A percentile compares a stretch with the other conserved stretches of the same genome.
Evolutionary conservation across 169 alveolate species (phyloP).

Genomic region (Fabrea salina): DNA sequence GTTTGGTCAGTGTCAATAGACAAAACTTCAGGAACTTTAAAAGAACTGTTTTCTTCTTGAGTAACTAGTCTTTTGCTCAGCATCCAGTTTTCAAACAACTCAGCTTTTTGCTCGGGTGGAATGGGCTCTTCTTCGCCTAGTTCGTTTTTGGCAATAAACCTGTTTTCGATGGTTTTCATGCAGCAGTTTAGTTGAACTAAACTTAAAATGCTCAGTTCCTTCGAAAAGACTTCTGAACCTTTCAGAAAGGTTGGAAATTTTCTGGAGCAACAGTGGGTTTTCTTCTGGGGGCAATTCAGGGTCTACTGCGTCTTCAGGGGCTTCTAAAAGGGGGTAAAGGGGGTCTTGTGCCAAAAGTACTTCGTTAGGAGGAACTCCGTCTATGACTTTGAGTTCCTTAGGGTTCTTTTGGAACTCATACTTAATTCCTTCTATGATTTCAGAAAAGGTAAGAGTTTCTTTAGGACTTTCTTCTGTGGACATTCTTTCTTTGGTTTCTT

Average conservation of each 20-base stretch:
- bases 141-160: background rate
- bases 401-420: background rate
- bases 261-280: background rate
- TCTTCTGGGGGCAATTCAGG: constrained; percentile 8
- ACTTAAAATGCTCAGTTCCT: background rate
- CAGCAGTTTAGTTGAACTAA: background rate
- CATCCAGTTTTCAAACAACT: constrained; percentile 22
- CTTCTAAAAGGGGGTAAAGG: constrained; percentile 4
- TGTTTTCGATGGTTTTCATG: background rate
- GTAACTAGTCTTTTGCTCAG: background rate
- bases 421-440: background rate
- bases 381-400: background rate
- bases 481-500: constrained; percentile 3
- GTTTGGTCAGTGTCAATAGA: background rate
- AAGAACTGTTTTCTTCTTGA: background rate
- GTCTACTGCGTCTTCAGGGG: constrained; percentile 5
- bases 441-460: constrained; percentile 6
- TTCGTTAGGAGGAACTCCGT: constrained; percentile 20
- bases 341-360: constrained; percentile 9
- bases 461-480: constrained; percentile 31
- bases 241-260: background rate
- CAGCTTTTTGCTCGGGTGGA: background rate
- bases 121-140: constrained; percentile 21
- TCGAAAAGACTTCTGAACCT: constrained; percentile 1
- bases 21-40: constrained; percentile 1